Base-by-base conservation (phyloP, 192 early-diverging fungal species). In the Coemansia sp. region DNA sequence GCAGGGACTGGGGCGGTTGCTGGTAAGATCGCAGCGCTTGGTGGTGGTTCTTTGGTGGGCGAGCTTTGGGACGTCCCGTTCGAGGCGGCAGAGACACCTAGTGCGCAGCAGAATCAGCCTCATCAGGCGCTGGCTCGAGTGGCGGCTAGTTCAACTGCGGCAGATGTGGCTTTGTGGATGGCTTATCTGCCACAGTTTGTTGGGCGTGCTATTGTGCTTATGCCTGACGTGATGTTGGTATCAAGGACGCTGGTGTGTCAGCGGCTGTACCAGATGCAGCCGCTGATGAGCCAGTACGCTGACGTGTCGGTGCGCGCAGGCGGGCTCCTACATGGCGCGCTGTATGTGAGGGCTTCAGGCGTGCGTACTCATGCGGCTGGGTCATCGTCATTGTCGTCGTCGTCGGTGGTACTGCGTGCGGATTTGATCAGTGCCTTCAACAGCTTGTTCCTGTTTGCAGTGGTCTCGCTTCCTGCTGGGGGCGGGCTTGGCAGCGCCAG, bases 231-330 rank as follows among this genome's bases (percentile, higher is more conserved):
- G 31, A 82, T 83, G 69, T 44, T 77, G 22, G 60, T 83, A 27
- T 59, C 85, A 24, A 70, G 85, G 4, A 74, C 77, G 15, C 59
- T 78, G 20, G 85, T 84, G 22, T 80, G 81, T 65, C 81, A 78
- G 67, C 64, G 81, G 15, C 73, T 86, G 22, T 77, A 84, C 44
- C 80, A 84, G 68, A 79, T 86, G 81, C 80, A 79, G 69, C 69
- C 77, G 41, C 69, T 86, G 72, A 78, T 86, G 71, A 66, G 65
- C 55, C 79, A 86, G 63, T 86, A 86, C 36, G 71, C 85, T 5
- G 85, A 86, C 5, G 65, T 78, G 15, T 76, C 84, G 9, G 70
- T 75, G 18, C 61, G 67, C n/a, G 34, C 71, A 8, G 29, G 46
- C 71, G 24, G 61, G 63, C 29, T 62, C 67, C 57, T 60, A 60